Evolutionary conservation across 495 filamentous ascomycete species (phyloP), one percentile per base, ranked within the genome.

Genomic region (Echria macrotheca): DNA sequence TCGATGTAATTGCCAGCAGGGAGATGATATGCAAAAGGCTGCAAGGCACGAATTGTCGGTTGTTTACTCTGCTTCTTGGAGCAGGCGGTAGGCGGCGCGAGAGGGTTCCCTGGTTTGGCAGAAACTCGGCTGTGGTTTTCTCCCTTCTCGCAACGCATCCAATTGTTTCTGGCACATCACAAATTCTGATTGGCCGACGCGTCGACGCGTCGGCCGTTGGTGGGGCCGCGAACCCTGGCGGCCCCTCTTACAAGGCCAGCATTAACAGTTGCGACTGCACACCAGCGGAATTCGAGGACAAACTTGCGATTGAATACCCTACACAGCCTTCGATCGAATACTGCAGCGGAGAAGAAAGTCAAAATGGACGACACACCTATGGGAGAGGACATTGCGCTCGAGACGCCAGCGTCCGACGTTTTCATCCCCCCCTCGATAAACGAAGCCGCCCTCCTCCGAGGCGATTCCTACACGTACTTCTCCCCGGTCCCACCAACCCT

Each of bases 351-450:
- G 24, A 32, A 6, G 9, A 29, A 10, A 0, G 21, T 26, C 24
- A 45, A 15, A 12, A 46, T 46, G 44, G 69, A 77, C 53, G 74
- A 73, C 54, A 59, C 66, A 0, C 66, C 69, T 44, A 58, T 66
- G 47, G 59, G 70, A 49, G 68, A 78, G 12, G 60, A 67, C 52
- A 26, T 77, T 32, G 59, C 64, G 36, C 67, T 79, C 58, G 82
- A 86, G 59, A 76, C 81, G 1, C 71, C 82, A 39, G 50, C 73
- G 11, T 54, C 72, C 53, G 65, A 75, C 51, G 67, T 83, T 61
- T 89, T 95, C 75, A 78, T 89, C 60, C 79, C 87, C 26, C 90
- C 93, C 11, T 94, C 87, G 32, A 80, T 98, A 60, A 59, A 84
- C 69, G 64, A 58, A 35, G 32, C 66, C 26, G 59, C 68, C 35